Percentiles rank a stretch among this genome's conserved stretches.
phyloP scores from a whole-genome alignment of 139 green algal genomes.

The Volvox reticuliferus region DNA sequence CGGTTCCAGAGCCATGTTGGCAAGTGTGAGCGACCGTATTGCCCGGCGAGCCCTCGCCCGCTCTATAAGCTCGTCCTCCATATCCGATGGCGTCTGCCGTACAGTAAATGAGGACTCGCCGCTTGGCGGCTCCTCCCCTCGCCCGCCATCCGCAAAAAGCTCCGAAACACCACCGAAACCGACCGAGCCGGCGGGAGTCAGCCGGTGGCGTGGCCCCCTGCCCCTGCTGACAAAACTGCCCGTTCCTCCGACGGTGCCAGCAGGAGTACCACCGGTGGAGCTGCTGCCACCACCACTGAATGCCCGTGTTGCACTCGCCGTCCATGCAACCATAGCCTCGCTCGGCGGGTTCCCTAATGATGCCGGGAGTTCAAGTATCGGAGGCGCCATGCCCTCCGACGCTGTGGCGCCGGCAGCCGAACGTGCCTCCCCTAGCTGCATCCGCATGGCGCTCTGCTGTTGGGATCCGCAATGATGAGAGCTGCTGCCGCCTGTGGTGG shows the following conservation, averaged over 20 bases:
- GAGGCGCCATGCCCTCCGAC: neutral
- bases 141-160: neutral
- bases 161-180: conserved; percentile 1
- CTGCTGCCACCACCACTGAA: conserved; percentile 16
- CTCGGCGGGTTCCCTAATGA: neutral
- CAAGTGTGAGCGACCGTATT: neutral
- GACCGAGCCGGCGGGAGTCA: neutral
- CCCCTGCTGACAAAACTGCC: neutral
- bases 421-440: neutral
- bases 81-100: conserved; percentile 30
- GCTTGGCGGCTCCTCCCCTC: neutral
- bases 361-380: neutral
- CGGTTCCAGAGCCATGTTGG: neutral
- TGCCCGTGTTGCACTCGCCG: neutral
- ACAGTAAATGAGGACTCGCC: conserved; percentile 5
- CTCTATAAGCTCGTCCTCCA: conserved; percentile 29
- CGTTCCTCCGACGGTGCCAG: too few species aligned
- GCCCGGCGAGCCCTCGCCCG: neutral
- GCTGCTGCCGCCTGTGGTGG: neutral
- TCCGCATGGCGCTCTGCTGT: neutral
- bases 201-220: neutral
- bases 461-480: neutral
- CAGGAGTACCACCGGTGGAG: conserved; percentile 25
- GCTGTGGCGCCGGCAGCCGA: neutral
- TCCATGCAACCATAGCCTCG: neutral